Evolutionary conservation across 768 basidiomycete genomes (phyloP), one percentile per base, ranked within the genome.

Genomic region (Cyclocybe aegerita): DNA sequence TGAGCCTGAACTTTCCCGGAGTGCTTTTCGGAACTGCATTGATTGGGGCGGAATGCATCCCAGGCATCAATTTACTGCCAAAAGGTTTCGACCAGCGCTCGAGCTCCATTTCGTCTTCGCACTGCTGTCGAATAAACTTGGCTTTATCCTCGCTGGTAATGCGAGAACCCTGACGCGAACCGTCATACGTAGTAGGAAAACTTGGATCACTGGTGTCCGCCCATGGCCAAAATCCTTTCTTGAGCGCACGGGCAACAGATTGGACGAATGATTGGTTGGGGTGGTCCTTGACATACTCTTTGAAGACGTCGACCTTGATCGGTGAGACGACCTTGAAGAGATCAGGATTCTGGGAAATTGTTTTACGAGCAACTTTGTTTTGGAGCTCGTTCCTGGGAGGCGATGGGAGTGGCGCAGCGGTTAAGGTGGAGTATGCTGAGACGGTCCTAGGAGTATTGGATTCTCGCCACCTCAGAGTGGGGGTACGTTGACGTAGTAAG

Each of bases 211-310:
- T 43, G 4, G 67, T 68, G 11, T 69, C 51, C 0, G 70, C 70
- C 48, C 51, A 72, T 0, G 77, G 78, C 77, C 76, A 79, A 55
- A 78, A 78, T 1, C 78, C 77, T 1, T 71, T 55, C 0, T 58
- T 49, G 0, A 80, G 58, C 0, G 63, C 63, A 0, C 29, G 7
- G 7, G 52, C 33, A 1, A 77, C 66, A 0, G 70, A 77, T 0
- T 54, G 4, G 0, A 78, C 74, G 23, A 73, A 69, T 0, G 57
- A 36, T 7, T 50, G 65, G 43, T 76, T 77, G 0, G 75, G 73
- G 50, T 78, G 77, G 2, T 29, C 4, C 0, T 4, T 7, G 0
- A 76, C 50, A 1, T 69, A 56, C 2, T 36, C 7, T 41, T 70
- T 46, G 31, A 76, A 65, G 0, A 36, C 40, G 14, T 66, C 55